These are phyloP conservation scores for Solanum rostratum DNA, from an alignment of 257 asterid genomes.

Conservation along the genomic window DNA sequence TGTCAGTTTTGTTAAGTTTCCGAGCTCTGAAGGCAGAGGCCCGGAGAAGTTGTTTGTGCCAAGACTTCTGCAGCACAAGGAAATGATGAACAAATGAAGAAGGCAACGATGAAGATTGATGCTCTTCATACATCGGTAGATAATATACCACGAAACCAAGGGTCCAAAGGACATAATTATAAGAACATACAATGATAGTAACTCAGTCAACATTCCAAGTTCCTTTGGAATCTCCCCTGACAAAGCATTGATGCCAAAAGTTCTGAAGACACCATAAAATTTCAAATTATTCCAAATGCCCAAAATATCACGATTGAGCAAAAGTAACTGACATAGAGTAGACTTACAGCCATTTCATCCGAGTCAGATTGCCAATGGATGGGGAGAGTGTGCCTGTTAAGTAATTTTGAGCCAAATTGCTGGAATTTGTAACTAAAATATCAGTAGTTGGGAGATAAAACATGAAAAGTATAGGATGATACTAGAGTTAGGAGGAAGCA, in stretches of 20 bases:
- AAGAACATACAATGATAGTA: constrained; percentile 35
- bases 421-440: constrained; percentile 12
- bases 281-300: background rate
- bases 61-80: constrained; percentile 25
- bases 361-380: constrained; percentile 41
- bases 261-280: constrained; percentile 24
- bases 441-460: background rate
- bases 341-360: constrained; percentile 58
- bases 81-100: background rate
- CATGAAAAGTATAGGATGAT: background rate
- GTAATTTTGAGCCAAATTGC: constrained; percentile 46
- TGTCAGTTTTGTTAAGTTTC: constrained; percentile 37
- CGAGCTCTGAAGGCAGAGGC: constrained; percentile 60
- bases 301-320: background rate
- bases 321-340: background rate
- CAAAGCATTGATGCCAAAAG: constrained; percentile 40
- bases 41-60: constrained; percentile 71
- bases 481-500: background rate
- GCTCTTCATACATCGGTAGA: background rate
- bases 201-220: constrained; percentile 49
- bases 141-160: background rate
- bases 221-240: constrained; percentile 69
- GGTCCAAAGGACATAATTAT: background rate
- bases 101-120: background rate
- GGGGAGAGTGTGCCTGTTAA: constrained; percentile 61